Evolutionary conservation across 768 basidiomycete genomes (phyloP), one percentile per base, ranked within the genome.

Genomic region (Boletus subcaerulescens): DNA sequence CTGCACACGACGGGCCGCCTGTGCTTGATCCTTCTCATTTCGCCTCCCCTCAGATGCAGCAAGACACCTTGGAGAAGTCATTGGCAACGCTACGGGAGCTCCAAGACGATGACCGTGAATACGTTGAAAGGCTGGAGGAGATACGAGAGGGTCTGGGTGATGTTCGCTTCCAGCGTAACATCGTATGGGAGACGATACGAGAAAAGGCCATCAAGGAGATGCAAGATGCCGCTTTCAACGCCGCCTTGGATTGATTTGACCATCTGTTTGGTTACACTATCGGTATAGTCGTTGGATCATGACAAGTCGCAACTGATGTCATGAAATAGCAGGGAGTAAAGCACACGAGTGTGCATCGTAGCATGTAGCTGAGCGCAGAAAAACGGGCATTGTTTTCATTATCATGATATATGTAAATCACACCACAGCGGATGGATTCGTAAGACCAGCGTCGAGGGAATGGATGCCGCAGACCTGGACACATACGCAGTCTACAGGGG

Each of bases 101-200:
- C 20, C 87, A 90, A 60, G 92, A 93, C 63, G 92, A 94, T 61
- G 88, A 87, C 6, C 77, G 90, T 43, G 92, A 93, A 69, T 94
- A 93, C 65, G 84, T 88, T 6, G 91, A 93, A 64, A 81, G 91
- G 26, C 71, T 94, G 50, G 82, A 89, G 63, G 92, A 94, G 67
- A 89, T 94, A 50, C 73, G 92, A 50, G 90, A 93, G 60, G 83
- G 84, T 3, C 68, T 93, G 52, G 92, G 92, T 6, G 85, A 89
- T 60, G 80, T 88, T 31, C 75, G 84, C 51, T 79, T 80, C 3
- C 89, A 91, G 65, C 76, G 91, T 51, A 79, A 86, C 65, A 75
- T 78, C 11, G 78, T 93, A 18, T 94, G 92, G 92, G 80, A 84
- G 54, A 70, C 85, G 66, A 85, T 91, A 48, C 81, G 91, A 54